Evolutionary conservation across 805 yeast species (phyloP).

Genomic region (Hyphopichia homilentoma): DNA sequence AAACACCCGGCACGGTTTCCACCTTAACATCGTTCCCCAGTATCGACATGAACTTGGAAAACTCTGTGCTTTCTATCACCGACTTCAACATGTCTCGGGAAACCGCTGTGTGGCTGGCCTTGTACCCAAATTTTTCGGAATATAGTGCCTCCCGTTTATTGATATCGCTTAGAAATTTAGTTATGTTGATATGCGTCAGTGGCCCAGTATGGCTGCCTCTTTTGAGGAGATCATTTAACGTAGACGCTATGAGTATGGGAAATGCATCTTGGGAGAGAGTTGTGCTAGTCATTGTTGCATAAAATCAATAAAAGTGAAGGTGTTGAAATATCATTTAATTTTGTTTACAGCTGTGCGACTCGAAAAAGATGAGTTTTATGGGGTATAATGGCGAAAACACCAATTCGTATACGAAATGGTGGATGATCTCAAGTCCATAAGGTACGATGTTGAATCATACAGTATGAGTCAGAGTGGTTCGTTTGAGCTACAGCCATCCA

Average conservation of each 20-base stretch:
- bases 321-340: too few species aligned
- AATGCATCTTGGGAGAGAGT: conserved; percentile 4
- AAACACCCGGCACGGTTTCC: background rate
- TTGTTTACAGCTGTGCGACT: too few species aligned
- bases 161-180: conserved; percentile 8
- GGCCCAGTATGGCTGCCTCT: conserved; percentile 3
- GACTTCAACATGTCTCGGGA: conserved; percentile 8
- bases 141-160: conserved; percentile 7
- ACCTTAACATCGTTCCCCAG: background rate
- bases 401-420: too few species aligned
- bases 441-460: too few species aligned
- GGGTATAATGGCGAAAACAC: too few species aligned
- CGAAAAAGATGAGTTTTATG: too few species aligned
- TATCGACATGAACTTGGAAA: conserved; percentile 15
- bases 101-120: conserved; percentile 4
- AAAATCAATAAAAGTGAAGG: too few species aligned
- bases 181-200: conserved; percentile 6
- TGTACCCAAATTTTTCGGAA: conserved; percentile 6
- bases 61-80: conserved; percentile 9
- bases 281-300: too few species aligned
- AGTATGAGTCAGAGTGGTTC: too few species aligned
- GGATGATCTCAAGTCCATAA: too few species aligned
- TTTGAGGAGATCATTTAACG: conserved; percentile 10
- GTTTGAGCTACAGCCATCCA: too few species aligned
- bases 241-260: conserved; percentile 13